Evolutionary conservation across 129 eudicot genomes (phyloP).

Genomic region (Helianthus annuus): HanXRQr2.0-SUNRISE NC_035449.2:65200001-65200500

Average conservation of each 20-base stretch:
- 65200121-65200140: slow-evolving; percentile 38
- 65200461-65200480: not conserved
- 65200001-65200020: not conserved
- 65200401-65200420: not conserved
- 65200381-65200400: slow-evolving; percentile 45
- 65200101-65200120: slow-evolving; percentile 93
- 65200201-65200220: slow-evolving; percentile 89
- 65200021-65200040: slow-evolving; percentile 44
- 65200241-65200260: slow-evolving; percentile 74
- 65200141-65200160: not conserved
- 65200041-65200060: slow-evolving; percentile 94
- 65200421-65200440: not conserved
- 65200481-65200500: not conserved
- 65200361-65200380: slow-evolving; percentile 95
- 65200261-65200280: slow-evolving; percentile 88
- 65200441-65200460: not conserved
- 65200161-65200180: not conserved
- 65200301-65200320: slow-evolving; percentile 92
- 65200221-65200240: slow-evolving; percentile 95
- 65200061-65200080: slow-evolving; percentile 94
- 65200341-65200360: slow-evolving; percentile 89
- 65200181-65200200: not conserved
- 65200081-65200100: slow-evolving; percentile 81
- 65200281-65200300: slow-evolving; percentile 95
- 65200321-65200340: slow-evolving; percentile 99